Conservation (phyloP, 371 early-diverging fungal species). For the Zopfochytrium polystomum region DNA sequence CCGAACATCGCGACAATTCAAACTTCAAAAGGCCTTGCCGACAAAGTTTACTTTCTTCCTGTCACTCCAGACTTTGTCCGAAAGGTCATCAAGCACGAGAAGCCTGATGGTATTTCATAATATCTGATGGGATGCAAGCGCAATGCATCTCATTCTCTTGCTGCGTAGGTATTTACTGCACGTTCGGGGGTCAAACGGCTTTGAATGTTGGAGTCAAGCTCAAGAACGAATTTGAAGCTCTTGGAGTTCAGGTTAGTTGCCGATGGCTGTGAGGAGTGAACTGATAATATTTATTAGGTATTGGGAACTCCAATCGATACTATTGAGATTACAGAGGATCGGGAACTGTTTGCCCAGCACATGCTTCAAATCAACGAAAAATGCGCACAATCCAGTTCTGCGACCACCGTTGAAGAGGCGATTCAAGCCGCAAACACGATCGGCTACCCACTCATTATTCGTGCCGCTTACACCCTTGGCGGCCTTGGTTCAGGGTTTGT, state of each 20-base stretch:
- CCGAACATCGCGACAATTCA: slow-evolving; percentile 98
- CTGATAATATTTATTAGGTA: too few relatives aligned
- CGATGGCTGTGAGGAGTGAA: too few relatives aligned
- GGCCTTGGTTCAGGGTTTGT: slow-evolving; percentile 96
- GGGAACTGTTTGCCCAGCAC: slow-evolving; percentile 86
- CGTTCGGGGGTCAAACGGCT: slow-evolving; percentile 96
- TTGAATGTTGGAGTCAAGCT: slow-evolving; percentile 88
- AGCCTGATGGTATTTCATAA: slow-evolving; percentile 72
- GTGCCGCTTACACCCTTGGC: slow-evolving; percentile 91
- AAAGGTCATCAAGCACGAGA: slow-evolving; percentile 87
- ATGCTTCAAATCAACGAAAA: slow-evolving; percentile 80
- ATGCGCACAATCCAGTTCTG: slow-evolving; percentile 79
- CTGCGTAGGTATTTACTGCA: slow-evolving; percentile 66
- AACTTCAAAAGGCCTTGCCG: slow-evolving; percentile 89
- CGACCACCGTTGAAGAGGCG: slow-evolving; percentile 76
- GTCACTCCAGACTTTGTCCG: slow-evolving; percentile 90
- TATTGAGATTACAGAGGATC: slow-evolving; percentile 89
- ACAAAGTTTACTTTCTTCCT: slow-evolving; percentile 93
- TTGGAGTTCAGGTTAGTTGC: slow-evolving; percentile 89
- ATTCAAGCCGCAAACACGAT: slow-evolving; percentile 75
- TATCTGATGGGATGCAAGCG: background rate
- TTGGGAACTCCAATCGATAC: slow-evolving; percentile 90
- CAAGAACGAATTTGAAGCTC: slow-evolving; percentile 73
- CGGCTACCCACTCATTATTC: slow-evolving; percentile 90
- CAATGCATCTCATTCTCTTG: background rate